phyloP scores from a whole-genome alignment of 192 early-diverging fungal genomes.

The Chytriomyces hyalinus region DNA sequence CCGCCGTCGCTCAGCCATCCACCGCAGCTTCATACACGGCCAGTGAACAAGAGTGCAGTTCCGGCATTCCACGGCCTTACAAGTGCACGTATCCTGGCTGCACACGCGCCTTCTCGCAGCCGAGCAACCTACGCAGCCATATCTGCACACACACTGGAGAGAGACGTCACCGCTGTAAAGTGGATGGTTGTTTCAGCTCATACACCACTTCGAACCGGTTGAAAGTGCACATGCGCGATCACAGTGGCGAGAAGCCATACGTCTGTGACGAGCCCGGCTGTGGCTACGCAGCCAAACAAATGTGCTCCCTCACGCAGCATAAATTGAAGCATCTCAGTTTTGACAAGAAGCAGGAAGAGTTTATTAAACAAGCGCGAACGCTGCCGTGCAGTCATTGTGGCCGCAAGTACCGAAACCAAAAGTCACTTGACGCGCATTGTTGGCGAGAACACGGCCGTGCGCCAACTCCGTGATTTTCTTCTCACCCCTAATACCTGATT shows the following conservation, averaged over 20 bases:
- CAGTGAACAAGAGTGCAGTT: too few relatives aligned
- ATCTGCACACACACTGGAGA: too few relatives aligned
- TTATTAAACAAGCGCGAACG: neutral
- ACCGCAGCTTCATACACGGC: too few relatives aligned
- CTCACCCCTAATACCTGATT: too few relatives aligned
- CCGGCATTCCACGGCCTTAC: too few relatives aligned
- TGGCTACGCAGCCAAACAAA: neutral
- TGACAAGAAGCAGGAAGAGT: neutral
- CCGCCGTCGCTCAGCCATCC: too few relatives aligned
- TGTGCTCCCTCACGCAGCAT: neutral
- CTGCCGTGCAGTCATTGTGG: constrained; percentile 7
- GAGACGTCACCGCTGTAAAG: too few relatives aligned
- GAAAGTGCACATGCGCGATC: neutral
- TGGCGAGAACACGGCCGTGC: neutral
- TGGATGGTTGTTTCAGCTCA: neutral
- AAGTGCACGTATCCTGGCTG: too few relatives aligned
- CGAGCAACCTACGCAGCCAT: too few relatives aligned
- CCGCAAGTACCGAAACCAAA: constrained; percentile 1
- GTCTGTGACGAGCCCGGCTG: constrained; percentile 37
- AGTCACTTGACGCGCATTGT: constrained; percentile 10
- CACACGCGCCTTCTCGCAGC: too few relatives aligned
- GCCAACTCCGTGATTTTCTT: neutral
- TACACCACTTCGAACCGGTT: constrained; percentile 1
- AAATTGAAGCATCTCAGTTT: neutral
- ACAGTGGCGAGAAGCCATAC: constrained; percentile 42